Conservation (phyloP, 768 basidiomycete species). For the Tricholomella constricta region DNA sequence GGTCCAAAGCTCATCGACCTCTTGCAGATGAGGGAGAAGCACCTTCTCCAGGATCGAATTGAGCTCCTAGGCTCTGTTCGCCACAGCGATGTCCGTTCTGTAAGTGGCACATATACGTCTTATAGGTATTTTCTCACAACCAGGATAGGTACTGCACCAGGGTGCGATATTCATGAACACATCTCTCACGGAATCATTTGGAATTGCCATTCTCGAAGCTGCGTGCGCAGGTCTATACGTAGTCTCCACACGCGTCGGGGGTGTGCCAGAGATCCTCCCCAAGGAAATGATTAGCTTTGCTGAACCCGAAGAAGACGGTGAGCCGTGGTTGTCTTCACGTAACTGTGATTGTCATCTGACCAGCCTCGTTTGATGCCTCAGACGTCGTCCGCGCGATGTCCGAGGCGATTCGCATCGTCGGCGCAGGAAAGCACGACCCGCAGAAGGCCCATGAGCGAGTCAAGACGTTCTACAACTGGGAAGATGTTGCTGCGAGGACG, state of each 20-base stretch:
- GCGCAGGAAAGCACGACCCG: slow-evolving; percentile 72
- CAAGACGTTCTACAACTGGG: slow-evolving; percentile 87
- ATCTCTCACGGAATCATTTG: slow-evolving; percentile 94
- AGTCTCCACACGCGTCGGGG: slow-evolving; percentile 92
- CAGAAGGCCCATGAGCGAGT: slow-evolving; percentile 74
- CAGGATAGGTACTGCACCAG: slow-evolving; percentile 69
- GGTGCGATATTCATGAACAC: slow-evolving; percentile 96
- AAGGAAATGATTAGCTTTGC: slow-evolving; percentile 96
- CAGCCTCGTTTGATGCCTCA: slow-evolving; percentile 28
- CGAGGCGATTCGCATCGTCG: slow-evolving; percentile 74
- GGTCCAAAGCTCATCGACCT: slow-evolving; percentile 95
- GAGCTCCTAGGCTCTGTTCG: slow-evolving; percentile 81
- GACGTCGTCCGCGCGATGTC: slow-evolving; percentile 85
- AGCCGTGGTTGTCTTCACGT: slow-evolving; percentile 16
- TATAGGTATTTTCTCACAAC: background rate
- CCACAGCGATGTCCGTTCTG: slow-evolving; percentile 81
- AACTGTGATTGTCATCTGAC: slow-evolving; percentile 1
- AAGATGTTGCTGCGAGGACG: slow-evolving; percentile 73
- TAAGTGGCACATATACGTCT: slow-evolving; percentile 36
- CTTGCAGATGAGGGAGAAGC: slow-evolving; percentile 92
- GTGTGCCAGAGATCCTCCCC: slow-evolving; percentile 93
- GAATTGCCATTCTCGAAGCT: slow-evolving; percentile 96
- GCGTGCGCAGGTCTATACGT: slow-evolving; percentile 94
- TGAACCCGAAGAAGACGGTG: slow-evolving; percentile 91
- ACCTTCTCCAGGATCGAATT: slow-evolving; percentile 90